Percentiles rank a stretch among this genome's conserved stretches.
These are phyloP conservation scores for Orbilia blumenaviensis DNA, from an alignment of 2,329 filamentous ascomycete genomes.

Conservation along the genomic window DNA sequence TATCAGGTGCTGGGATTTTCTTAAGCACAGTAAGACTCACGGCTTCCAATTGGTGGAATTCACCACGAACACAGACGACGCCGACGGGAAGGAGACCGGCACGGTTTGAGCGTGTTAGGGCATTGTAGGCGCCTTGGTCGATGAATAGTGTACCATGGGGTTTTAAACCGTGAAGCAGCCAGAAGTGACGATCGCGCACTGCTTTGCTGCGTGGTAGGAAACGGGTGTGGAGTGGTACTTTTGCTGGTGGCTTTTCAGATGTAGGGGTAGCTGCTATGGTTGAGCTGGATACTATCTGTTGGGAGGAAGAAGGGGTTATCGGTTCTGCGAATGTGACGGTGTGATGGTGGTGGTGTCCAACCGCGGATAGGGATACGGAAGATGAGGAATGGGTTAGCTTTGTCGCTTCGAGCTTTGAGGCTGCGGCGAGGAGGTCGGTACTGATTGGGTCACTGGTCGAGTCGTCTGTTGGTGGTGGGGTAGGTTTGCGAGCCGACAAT, in stretches of 20 bases:
- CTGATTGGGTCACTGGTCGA: slow-evolving; percentile 37
- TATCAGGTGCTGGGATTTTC: neutral
- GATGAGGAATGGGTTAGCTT: slow-evolving; percentile 53
- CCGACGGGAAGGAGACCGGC: slow-evolving; percentile 88
- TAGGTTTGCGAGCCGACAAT: slow-evolving; percentile 88
- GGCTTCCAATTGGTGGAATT: slow-evolving; percentile 90
- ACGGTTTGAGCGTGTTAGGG: slow-evolving; percentile 74
- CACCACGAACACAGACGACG: slow-evolving; percentile 86
- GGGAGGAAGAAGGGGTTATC: slow-evolving; percentile 16
- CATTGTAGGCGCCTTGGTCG: slow-evolving; percentile 84
- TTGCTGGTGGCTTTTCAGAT: neutral
- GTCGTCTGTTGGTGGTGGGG: slow-evolving; percentile 66
- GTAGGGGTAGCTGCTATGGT: neutral
- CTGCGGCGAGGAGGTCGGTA: slow-evolving; percentile 37
- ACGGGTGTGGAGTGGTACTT: slow-evolving; percentile 79
- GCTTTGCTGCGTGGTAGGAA: slow-evolving; percentile 86
- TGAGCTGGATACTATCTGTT: neutral
- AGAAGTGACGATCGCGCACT: slow-evolving; percentile 86
- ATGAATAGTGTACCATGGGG: slow-evolving; percentile 93
- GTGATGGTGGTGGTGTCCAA: neutral
- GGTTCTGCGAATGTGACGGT: slow-evolving; percentile 26
- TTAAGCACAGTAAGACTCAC: slow-evolving; percentile 77
- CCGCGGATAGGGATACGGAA: slow-evolving; percentile 53
- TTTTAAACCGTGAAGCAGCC: slow-evolving; percentile 90
- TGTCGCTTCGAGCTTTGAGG: slow-evolving; percentile 40